Conservation (phyloP, 148 eudicot genomes). For the Vaccinium darrowii region DNA sequence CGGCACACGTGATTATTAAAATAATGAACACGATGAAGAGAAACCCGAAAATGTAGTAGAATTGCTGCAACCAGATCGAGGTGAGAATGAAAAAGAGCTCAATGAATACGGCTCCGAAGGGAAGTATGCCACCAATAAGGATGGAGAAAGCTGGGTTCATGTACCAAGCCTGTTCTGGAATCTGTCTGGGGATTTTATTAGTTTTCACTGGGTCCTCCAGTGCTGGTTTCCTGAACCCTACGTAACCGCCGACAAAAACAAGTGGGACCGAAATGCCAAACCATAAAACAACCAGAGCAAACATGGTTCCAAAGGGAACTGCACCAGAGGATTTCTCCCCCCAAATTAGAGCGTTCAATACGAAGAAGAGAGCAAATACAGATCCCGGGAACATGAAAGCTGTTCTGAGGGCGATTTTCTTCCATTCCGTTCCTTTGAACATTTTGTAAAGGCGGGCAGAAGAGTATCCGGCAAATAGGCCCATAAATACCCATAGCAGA, state of each 20-base stretch:
- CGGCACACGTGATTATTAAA: constrained; percentile 49
- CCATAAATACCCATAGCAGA: constrained; percentile 54
- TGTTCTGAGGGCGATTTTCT: constrained; percentile 41
- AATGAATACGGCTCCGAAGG: constrained; percentile 57
- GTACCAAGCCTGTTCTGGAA: constrained; percentile 61
- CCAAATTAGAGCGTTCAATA: constrained; percentile 51
- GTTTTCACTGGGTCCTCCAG: constrained; percentile 57
- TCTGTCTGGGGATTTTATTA: constrained; percentile 52
- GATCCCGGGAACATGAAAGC: constrained; percentile 49
- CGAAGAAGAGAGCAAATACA: constrained; percentile 39
- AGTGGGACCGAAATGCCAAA: constrained; percentile 57
- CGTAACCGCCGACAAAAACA: constrained; percentile 48
- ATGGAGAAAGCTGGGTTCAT: constrained; percentile 51
- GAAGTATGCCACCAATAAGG: constrained; percentile 56
- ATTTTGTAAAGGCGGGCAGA: constrained; percentile 48
- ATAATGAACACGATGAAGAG: constrained; percentile 47
- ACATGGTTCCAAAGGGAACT: constrained; percentile 59
- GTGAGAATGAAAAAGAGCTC: constrained; percentile 60
- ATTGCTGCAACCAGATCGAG: constrained; percentile 58
- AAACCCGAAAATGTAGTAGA: constrained; percentile 58
- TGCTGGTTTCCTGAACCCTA: constrained; percentile 48
- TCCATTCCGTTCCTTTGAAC: constrained; percentile 62
- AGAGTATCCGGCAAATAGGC: constrained; percentile 50
- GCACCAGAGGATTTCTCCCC: constrained; percentile 60
- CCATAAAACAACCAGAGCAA: constrained; percentile 54